A percentile compares a stretch with the other conserved stretches of the same genome.
phyloP scores from a whole-genome alignment of 2,329 filamentous ascomycete species.

The Xylaria polymorpha region DNA sequence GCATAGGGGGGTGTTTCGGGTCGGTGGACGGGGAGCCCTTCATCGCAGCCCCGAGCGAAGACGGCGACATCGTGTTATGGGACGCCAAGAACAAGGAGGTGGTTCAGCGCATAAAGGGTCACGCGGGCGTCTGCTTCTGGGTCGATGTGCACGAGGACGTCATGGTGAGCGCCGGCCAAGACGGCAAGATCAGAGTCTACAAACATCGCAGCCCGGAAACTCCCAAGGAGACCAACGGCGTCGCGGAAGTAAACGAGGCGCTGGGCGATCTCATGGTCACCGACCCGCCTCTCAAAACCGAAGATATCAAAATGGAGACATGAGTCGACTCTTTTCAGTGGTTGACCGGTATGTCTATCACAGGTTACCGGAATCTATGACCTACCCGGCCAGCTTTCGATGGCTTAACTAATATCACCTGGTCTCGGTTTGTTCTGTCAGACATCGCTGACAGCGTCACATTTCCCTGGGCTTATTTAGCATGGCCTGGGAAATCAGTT shows the following conservation, averaged over 20 bases:
- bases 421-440: not conserved
- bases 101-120: conserved; percentile 71
- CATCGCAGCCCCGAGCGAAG: conserved; percentile 86
- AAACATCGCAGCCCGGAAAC: conserved; percentile 44
- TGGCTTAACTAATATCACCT: not conserved
- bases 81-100: conserved; percentile 88
- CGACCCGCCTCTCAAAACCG: conserved; percentile 57
- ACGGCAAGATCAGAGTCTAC: conserved; percentile 64
- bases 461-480: not conserved
- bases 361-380: not conserved
- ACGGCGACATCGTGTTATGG: conserved; percentile 88
- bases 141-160: conserved; percentile 68
- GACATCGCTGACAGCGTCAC: not conserved
- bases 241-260: conserved; percentile 27
- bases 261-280: conserved; percentile 59
- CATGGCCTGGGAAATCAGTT: not conserved
- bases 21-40: conserved; percentile 68
- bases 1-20: conserved; percentile 86
- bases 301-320: conserved; percentile 56
- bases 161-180: conserved; percentile 69
- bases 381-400: not conserved
- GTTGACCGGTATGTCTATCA: not conserved
- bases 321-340: conserved; percentile 10
- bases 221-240: conserved; percentile 29
- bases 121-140: conserved; percentile 72